Conservation (phyloP, 768 basidiomycete species). For the Lactifluus volemus region DNA sequence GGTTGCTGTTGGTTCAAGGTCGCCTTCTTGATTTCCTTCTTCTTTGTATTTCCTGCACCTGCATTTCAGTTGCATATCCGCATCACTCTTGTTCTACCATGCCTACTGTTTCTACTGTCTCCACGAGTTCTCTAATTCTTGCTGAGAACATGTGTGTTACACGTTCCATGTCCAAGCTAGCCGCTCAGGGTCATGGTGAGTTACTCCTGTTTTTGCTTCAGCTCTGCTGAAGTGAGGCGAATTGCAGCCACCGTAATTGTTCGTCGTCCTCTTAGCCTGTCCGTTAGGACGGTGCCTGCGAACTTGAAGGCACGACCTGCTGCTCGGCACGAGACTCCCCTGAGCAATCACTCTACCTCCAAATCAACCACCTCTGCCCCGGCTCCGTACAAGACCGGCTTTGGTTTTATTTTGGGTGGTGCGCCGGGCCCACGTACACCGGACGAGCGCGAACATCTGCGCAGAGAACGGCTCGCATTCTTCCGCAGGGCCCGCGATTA, state of each 20-base stretch:
- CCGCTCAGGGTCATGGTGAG: conserved; percentile 1
- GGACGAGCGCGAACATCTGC: conserved; percentile 8
- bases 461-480: conserved; percentile 13
- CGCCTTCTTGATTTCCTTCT: neutral
- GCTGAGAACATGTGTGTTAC: conserved; percentile 12
- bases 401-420: conserved; percentile 3
- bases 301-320: neutral
- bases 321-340: neutral
- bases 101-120: neutral
- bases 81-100: neutral
- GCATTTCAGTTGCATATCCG: neutral
- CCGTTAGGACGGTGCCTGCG: neutral
- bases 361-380: neutral
- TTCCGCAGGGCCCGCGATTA: neutral
- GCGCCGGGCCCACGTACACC: neutral
- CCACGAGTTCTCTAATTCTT: conserved; percentile 8
- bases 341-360: neutral
- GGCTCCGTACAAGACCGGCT: conserved; percentile 4
- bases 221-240: neutral
- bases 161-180: conserved; percentile 4
- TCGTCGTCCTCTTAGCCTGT: conserved; percentile 3
- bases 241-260: neutral
- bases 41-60: neutral
- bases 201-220: neutral
- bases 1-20: neutral